These are phyloP conservation scores for Haematococcus lacustris DNA, from an alignment of 139 green algal species.

Conservation along the genomic window DNA sequence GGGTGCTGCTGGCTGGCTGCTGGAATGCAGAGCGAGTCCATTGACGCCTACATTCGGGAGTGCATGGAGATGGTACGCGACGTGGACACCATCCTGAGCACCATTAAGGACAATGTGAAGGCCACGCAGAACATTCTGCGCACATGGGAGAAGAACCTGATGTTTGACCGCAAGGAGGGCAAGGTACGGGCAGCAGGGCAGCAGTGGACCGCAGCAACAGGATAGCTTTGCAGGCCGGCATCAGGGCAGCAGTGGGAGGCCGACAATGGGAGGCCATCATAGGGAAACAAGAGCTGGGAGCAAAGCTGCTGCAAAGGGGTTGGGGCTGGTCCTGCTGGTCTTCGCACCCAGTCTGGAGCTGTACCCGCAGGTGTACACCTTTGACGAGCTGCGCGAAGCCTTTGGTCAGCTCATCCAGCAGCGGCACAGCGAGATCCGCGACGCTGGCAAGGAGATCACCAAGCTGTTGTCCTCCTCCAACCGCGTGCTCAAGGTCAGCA, in stretches of 20 bases:
- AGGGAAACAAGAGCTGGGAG: too few species aligned
- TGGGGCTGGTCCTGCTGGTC: too few species aligned
- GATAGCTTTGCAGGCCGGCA: too few species aligned
- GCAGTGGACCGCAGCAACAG: too few species aligned
- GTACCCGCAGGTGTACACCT: slow-evolving; percentile 56
- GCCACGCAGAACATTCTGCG: slow-evolving; percentile 46
- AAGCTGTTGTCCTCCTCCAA: slow-evolving; percentile 73
- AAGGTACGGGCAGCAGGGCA: slow-evolving; percentile 15
- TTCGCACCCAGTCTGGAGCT: too few species aligned
- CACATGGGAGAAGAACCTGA: slow-evolving; percentile 58
- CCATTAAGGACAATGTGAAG: slow-evolving; percentile 75
- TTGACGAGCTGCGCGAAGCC: slow-evolving; percentile 65
- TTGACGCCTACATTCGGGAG: slow-evolving; percentile 77
- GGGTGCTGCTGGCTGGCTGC: too few species aligned
- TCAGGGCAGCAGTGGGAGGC: too few species aligned
- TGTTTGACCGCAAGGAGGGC: slow-evolving; percentile 83
- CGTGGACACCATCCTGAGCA: slow-evolving; percentile 56
- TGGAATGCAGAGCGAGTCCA: slow-evolving; percentile 39
- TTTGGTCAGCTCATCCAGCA: slow-evolving; percentile 44
- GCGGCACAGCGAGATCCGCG: slow-evolving; percentile 49
- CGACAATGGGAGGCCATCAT: too few species aligned
- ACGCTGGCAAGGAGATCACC: slow-evolving; percentile 69
- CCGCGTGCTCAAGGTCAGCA: slow-evolving; percentile 68
- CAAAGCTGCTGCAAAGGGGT: too few species aligned
- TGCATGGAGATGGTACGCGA: slow-evolving; percentile 67